A percentile compares a stretch with the other conserved stretches of the same genome.
phyloP scores from a whole-genome alignment of 352 stramenopile genomes.

The Globisporangium parvum region DNA sequence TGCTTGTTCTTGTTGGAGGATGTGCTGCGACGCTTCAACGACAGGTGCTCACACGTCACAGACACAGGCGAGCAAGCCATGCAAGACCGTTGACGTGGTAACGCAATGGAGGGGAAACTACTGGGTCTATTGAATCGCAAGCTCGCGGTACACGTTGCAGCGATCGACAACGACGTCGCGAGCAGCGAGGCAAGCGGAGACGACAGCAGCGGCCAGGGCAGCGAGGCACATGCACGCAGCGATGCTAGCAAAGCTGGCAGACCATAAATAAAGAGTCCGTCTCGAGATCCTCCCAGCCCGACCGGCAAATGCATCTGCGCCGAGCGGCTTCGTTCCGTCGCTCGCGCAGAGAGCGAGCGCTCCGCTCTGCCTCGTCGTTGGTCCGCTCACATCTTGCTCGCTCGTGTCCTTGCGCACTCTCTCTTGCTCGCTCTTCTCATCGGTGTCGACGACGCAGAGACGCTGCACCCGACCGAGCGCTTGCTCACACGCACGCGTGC shows the following conservation, averaged over 20 bases:
- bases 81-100: too few species aligned
- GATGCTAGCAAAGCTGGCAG: not conserved
- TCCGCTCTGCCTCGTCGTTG: not conserved
- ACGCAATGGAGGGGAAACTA: constrained; percentile 6
- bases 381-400: not conserved
- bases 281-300: constrained; percentile 4
- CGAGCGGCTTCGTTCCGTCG: not conserved
- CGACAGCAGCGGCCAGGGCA: not conserved
- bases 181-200: not conserved
- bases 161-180: not conserved
- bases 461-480: too few species aligned
- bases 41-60: not conserved
- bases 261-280: constrained; percentile 16
- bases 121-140: constrained; percentile 9
- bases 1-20: not conserved
- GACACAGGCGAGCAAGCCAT: not conserved
- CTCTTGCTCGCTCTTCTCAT: not conserved
- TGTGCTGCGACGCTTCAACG: not conserved
- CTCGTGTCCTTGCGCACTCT: not conserved
- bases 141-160: not conserved
- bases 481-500: not conserved
- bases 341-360: not conserved
- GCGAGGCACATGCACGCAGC: not conserved
- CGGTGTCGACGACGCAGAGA: not conserved
- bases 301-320: not conserved